A percentile compares a stretch with the other conserved stretches of the same genome.
phyloP scores from a whole-genome alignment of 1,284 basidiomycete species.

The Trichosporon coremiiforme region DNA sequence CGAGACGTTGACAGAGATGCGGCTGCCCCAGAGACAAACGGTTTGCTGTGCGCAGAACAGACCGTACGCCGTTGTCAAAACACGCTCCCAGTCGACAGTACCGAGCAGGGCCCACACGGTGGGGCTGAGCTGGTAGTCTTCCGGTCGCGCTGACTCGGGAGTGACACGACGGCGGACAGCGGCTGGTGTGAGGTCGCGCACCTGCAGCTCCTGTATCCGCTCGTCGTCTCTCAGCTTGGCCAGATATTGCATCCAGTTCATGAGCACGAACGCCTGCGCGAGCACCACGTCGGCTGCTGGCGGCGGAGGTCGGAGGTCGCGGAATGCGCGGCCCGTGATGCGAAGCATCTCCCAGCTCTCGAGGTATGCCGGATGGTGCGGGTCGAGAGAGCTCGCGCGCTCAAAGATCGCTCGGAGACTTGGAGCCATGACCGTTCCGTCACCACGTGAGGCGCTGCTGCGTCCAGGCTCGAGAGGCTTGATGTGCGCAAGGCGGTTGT shows the following conservation, averaged over 20 bases:
- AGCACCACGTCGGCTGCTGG: constrained; percentile 30
- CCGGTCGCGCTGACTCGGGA: constrained; percentile 4
- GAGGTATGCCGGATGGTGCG: constrained; percentile 32
- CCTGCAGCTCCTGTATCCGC: constrained; percentile 20
- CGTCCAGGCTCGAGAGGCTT: not conserved
- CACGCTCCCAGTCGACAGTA: constrained; percentile 34
- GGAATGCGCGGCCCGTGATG: constrained; percentile 19
- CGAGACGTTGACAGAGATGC: constrained; percentile 24
- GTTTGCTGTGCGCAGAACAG: constrained; percentile 42
- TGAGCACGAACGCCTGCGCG: constrained; percentile 26
- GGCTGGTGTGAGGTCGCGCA: constrained; percentile 19
- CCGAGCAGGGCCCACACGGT: constrained; percentile 25
- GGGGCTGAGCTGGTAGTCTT: constrained; percentile 28
- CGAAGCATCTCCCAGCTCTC: constrained; percentile 25
- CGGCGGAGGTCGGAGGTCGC: constrained; percentile 19
- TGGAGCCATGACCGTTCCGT: constrained; percentile 36
- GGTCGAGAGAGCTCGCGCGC: constrained; percentile 32
- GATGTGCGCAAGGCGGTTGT: constrained; percentile 32
- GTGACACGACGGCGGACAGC: constrained; percentile 13
- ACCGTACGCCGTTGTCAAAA: constrained; percentile 33
- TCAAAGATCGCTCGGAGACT: constrained; percentile 35
- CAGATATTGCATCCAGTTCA: constrained; percentile 28
- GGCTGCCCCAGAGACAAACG: constrained; percentile 36
- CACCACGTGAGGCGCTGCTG: constrained; percentile 29
- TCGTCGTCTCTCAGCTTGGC: constrained; percentile 25